Conservation (phyloP, 1,139 yeast genomes). For the Meyerozyma smithsonii region DNA sequence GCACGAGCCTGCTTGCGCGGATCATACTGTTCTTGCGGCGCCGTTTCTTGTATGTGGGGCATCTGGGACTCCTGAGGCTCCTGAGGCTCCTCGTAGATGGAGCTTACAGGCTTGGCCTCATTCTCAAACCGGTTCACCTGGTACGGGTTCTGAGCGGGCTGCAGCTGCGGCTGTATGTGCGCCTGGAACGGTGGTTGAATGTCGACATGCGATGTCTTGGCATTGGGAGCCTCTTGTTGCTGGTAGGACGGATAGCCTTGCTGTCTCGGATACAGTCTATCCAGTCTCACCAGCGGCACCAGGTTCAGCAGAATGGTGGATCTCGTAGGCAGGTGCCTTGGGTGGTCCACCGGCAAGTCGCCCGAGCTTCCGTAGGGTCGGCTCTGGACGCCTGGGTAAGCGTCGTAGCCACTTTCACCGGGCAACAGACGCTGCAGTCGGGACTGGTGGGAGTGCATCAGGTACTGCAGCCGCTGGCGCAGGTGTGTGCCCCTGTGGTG, state of each 20-base stretch:
- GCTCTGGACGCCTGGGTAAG: neutral
- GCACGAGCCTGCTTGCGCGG: neutral
- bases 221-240: no score
- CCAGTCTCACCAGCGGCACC: neutral
- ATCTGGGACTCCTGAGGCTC: neutral
- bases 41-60: neutral
- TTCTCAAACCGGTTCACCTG: neutral
- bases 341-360: neutral
- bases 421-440: constrained; percentile 2
- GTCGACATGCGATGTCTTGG: neutral
- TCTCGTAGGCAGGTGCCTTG: neutral
- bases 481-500: neutral
- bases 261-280: no score
- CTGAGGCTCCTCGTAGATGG: neutral
- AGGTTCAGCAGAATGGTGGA: neutral
- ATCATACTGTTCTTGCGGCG: neutral
- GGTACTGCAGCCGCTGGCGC: neutral
- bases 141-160: neutral
- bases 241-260: neutral
- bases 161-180: neutral
- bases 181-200: neutral
- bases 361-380: neutral
- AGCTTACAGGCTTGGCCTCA: no score
- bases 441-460: neutral
- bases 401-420: neutral